Evolutionary conservation across 2,329 filamentous ascomycete genomes (phyloP).

Genomic region (Fusarium penzigii): DNA sequence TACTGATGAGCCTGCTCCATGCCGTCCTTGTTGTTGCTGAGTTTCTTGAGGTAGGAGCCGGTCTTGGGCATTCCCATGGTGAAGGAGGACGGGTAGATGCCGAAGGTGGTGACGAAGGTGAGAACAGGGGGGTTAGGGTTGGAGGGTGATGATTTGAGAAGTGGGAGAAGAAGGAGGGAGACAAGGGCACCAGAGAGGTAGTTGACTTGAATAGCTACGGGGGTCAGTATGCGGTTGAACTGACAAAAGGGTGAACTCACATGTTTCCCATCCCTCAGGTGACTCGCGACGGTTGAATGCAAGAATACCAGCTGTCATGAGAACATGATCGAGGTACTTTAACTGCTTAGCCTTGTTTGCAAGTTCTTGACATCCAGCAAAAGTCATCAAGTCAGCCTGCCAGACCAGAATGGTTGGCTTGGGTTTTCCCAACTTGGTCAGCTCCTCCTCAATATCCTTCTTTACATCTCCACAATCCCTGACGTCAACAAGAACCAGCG

Average conservation of each 20-base stretch:
- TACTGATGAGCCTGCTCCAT: conserved; percentile 40
- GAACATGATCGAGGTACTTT: conserved; percentile 35
- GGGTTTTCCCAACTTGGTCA: conserved; percentile 24
- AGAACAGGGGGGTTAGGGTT: conserved; percentile 37
- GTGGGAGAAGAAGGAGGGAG: conserved; percentile 34
- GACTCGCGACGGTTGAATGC: conserved; percentile 37
- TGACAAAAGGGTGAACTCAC: conserved; percentile 19
- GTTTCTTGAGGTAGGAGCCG: conserved; percentile 36
- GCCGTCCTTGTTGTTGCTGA: conserved; percentile 39
- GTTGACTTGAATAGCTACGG: conserved; percentile 38
- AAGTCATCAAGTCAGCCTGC: conserved; percentile 40
- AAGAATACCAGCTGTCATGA: conserved; percentile 40
- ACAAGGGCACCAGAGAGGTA: conserved; percentile 38
- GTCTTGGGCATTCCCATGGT: conserved; percentile 36
- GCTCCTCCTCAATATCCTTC: conserved; percentile 35
- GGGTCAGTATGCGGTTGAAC: conserved; percentile 2
- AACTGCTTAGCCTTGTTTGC: conserved; percentile 30
- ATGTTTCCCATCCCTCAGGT: conserved; percentile 41
- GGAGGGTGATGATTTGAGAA: conserved; percentile 33
- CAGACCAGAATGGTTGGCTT: conserved; percentile 37
- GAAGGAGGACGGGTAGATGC: conserved; percentile 39
- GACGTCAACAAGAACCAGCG: conserved; percentile 39
- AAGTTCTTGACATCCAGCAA: conserved; percentile 35
- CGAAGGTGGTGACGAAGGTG: conserved; percentile 41
- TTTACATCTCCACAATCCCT: conserved; percentile 35